Conservation (phyloP, 228 moss, liverwort and hornwort species). For the Sphagnum magellanicum region DNA sequence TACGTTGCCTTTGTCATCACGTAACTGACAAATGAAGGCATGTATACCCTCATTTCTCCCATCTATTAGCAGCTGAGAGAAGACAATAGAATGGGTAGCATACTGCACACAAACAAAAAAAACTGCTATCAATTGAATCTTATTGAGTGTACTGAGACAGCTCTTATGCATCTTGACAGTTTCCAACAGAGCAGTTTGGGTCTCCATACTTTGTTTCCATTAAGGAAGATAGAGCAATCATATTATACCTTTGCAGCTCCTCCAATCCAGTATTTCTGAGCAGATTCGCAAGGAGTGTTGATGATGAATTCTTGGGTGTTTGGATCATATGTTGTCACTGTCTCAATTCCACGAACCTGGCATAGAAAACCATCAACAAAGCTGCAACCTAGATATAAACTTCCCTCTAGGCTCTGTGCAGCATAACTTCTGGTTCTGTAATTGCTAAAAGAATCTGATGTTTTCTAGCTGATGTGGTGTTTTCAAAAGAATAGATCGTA, state of each 20-base stretch:
- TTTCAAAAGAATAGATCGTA: constrained; percentile 17
- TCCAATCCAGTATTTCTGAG: constrained; percentile 62
- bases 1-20: constrained; percentile 55
- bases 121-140: background rate
- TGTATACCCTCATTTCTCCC: constrained; percentile 90
- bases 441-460: too few species aligned
- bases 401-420: too few species aligned
- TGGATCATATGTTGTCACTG: constrained; percentile 43
- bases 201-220: too few species aligned
- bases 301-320: constrained; percentile 49
- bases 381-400: too few species aligned
- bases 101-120: constrained; percentile 42
- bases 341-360: constrained; percentile 57
- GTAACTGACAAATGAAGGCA: constrained; percentile 83
- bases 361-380: background rate
- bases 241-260: constrained; percentile 37
- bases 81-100: constrained; percentile 83
- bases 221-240: too few species aligned
- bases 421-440: too few species aligned
- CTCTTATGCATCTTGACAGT: too few species aligned
- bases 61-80: constrained; percentile 76
- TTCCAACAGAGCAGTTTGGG: too few species aligned
- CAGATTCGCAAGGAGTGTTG: constrained; percentile 52
- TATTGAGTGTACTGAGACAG: too few species aligned
- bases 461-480: too few species aligned